These are phyloP conservation scores for Torulaspora maleeae DNA, from an alignment of 805 yeast genomes.

Conservation along the genomic window DNA sequence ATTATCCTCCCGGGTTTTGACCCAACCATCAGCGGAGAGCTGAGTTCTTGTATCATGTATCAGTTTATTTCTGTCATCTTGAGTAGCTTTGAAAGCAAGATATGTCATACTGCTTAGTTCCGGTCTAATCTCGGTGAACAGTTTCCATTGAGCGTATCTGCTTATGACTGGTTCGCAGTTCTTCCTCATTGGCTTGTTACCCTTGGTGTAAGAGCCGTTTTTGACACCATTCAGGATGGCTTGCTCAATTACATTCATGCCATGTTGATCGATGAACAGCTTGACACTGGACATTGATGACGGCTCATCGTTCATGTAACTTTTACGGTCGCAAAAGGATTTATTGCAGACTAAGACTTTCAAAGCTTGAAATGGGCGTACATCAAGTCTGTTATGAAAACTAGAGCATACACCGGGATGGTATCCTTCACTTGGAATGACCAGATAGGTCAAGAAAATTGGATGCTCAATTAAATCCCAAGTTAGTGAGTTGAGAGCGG, in stretches of 20 bases:
- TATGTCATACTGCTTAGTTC: constrained; percentile 24
- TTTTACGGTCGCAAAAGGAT: constrained; percentile 21
- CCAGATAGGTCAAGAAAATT: constrained; percentile 43
- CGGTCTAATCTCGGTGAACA: constrained; percentile 11
- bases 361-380: neutral
- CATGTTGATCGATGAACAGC: constrained; percentile 9
- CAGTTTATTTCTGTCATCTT: constrained; percentile 28
- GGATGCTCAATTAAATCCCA: constrained; percentile 35
- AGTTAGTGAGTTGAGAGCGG: constrained; percentile 47
- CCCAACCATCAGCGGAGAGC: constrained; percentile 44
- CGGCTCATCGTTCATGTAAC: constrained; percentile 15
- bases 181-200: constrained; percentile 39
- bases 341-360: constrained; percentile 12
- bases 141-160: constrained; percentile 27
- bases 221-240: constrained; percentile 53
- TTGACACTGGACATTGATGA: constrained; percentile 21
- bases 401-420: constrained; percentile 12
- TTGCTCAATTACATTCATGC: constrained; percentile 22
- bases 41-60: constrained; percentile 30
- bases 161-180: constrained; percentile 37
- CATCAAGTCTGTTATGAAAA: constrained; percentile 13
- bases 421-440: constrained; percentile 38
- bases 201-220: constrained; percentile 50
- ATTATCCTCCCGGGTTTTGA: constrained; percentile 42
- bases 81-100: constrained; percentile 30